Conservation (phyloP, 116 monocot genomes). For the Zostera marina region DNA sequence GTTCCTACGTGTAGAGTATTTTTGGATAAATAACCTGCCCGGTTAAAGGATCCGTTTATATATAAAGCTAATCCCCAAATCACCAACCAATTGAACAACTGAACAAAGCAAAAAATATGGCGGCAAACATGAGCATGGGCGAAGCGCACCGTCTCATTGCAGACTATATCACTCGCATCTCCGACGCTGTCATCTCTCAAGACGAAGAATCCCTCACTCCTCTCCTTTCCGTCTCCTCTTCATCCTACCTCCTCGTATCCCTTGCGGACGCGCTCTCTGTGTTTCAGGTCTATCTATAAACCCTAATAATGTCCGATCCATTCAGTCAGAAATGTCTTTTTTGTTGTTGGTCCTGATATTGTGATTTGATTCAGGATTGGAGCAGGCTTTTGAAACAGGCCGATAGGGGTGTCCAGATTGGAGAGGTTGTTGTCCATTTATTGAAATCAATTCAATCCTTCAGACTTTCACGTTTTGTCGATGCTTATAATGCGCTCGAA, state of each 20-base stretch:
- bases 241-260: conserved; percentile 26
- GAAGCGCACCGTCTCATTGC: conserved; percentile 65
- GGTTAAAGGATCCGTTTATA: too few relatives aligned
- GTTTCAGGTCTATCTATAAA: conserved; percentile 23
- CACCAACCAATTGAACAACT: too few relatives aligned
- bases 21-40: too few relatives aligned
- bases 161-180: conserved; percentile 44
- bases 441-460: conserved; percentile 22
- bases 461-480: conserved; percentile 30
- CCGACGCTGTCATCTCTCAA: conserved; percentile 38
- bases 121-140: conserved; percentile 25
- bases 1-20: too few relatives aligned
- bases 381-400: conserved; percentile 21
- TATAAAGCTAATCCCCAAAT: too few relatives aligned
- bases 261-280: conserved; percentile 28
- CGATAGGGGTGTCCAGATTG: conserved; percentile 18
- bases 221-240: conserved; percentile 46
- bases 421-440: conserved; percentile 31
- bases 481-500: conserved; percentile 54
- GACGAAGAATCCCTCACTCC: conserved; percentile 41
- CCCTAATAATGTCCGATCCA: conserved; percentile 35
- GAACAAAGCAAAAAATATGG: conserved; percentile 3
- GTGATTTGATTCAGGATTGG: conserved; percentile 15
- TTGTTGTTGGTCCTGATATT: too few relatives aligned
- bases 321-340: not conserved